Evolutionary conservation across 2,329 filamentous ascomycete genomes (phyloP).

Genomic region (Phaeophleospora eucalypticola): DNA sequence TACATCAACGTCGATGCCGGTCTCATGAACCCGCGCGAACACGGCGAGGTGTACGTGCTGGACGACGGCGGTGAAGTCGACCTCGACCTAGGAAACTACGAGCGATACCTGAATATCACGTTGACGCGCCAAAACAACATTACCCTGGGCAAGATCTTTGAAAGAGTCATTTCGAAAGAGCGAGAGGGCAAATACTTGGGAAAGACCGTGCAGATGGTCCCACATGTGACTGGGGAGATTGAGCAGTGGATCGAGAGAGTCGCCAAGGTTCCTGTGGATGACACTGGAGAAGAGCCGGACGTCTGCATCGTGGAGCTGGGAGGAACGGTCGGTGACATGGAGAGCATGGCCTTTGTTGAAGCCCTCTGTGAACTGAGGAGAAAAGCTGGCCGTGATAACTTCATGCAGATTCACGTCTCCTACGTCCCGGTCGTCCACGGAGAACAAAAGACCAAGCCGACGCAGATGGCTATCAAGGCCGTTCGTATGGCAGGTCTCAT

Average conservation of each 20-base stretch:
- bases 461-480: slow-evolving; percentile 81
- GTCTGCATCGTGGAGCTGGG: slow-evolving; percentile 80
- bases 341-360: slow-evolving; percentile 83
- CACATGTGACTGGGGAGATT: slow-evolving; percentile 86
- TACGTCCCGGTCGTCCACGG: slow-evolving; percentile 72
- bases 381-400: slow-evolving; percentile 70
- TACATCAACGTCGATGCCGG: slow-evolving; percentile 76
- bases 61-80: slow-evolving; percentile 76
- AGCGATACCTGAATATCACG: slow-evolving; percentile 76
- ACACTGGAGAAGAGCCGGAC: slow-evolving; percentile 76
- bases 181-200: slow-evolving; percentile 76
- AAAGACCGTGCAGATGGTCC: slow-evolving; percentile 85
- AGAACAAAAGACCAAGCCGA: slow-evolving; percentile 96
- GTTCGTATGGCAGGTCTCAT: slow-evolving; percentile 72
- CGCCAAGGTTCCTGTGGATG: slow-evolving; percentile 78
- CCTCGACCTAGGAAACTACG: slow-evolving; percentile 72
- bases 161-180: slow-evolving; percentile 76
- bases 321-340: slow-evolving; percentile 74
- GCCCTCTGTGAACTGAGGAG: slow-evolving; percentile 75
- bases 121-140: slow-evolving; percentile 89
- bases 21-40: slow-evolving; percentile 66
- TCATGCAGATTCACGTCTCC: slow-evolving; percentile 83
- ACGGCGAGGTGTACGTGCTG: slow-evolving; percentile 86
- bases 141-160: slow-evolving; percentile 94
- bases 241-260: slow-evolving; percentile 91